These are phyloP conservation scores for Litchi chinensis DNA, from an alignment of 345 rosid genomes.

Conservation along the genomic window DNA sequence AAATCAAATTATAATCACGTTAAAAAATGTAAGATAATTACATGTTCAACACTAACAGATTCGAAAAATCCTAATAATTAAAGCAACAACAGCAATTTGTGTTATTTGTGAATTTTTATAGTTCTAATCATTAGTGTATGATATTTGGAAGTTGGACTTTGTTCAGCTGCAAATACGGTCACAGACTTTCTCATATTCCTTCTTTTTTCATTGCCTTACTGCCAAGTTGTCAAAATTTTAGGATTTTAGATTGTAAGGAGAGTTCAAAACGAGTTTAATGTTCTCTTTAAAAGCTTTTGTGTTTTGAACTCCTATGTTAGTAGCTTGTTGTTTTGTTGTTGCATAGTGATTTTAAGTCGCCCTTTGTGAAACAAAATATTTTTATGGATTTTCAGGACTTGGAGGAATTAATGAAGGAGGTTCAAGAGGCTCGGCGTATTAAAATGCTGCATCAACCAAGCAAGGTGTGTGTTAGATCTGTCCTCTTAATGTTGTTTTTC, in stretches of 20 bases:
- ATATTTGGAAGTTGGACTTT: not conserved
- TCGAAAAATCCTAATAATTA: not conserved
- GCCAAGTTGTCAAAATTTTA: not conserved
- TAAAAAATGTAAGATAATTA: not conserved
- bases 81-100: not conserved
- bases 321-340: slow-evolving; percentile 16
- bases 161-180: not conserved
- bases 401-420: slow-evolving; percentile 93
- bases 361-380: not conserved
- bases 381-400: slow-evolving; percentile 60
- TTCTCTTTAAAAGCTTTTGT: not conserved
- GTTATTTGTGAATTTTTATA: not conserved
- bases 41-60: not conserved
- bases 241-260: not conserved
- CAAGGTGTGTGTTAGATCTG: slow-evolving; percentile 56
- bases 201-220: not conserved
- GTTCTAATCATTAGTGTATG: not conserved
- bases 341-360: slow-evolving; percentile 1
- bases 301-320: slow-evolving; percentile 9
- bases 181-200: not conserved
- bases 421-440: slow-evolving; percentile 98
- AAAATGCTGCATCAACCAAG: slow-evolving; percentile 99
- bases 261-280: not conserved
- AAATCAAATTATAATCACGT: not conserved
- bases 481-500: slow-evolving; percentile 18